phyloP scores from a whole-genome alignment of 108 stramenopile species.

The Craspedostauros australis region DNA sequence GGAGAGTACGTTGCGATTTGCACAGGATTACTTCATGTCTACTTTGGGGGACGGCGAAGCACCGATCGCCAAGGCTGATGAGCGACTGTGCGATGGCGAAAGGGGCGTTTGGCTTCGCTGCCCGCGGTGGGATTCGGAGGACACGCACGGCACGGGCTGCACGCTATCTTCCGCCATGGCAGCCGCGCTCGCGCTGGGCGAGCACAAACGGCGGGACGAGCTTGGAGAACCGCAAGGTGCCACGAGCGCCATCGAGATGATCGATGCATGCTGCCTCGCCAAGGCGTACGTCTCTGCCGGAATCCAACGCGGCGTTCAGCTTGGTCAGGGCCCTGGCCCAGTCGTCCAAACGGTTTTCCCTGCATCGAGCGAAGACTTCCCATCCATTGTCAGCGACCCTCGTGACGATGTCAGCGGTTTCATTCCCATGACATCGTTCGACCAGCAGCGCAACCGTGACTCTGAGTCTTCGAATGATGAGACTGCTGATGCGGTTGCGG shows the following conservation, averaged over 20 bases:
- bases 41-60: too few relatives aligned
- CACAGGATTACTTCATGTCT: constrained; percentile 68
- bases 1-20: constrained; percentile 44
- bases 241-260: constrained; percentile 49
- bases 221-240: constrained; percentile 24
- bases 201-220: constrained; percentile 35
- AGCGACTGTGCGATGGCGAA: constrained; percentile 63
- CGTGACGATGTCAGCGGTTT: constrained; percentile 8
- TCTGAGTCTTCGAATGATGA: constrained; percentile 7
- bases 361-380: constrained; percentile 48
- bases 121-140: constrained; percentile 47
- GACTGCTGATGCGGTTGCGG: not conserved
- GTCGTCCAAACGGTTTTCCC: constrained; percentile 78
- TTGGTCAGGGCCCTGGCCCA: constrained; percentile 80
- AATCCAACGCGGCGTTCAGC: constrained; percentile 54
- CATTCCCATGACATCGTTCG: constrained; percentile 27
- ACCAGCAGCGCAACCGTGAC: not conserved
- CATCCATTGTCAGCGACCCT: constrained; percentile 43
- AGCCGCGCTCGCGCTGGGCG: constrained; percentile 74
- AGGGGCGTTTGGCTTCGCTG: constrained; percentile 74
- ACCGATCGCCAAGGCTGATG: constrained; percentile 16
- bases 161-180: constrained; percentile 87
- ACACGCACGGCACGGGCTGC: constrained; percentile 89
- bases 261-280: constrained; percentile 76
- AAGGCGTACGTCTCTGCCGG: constrained; percentile 86